phyloP scores from a whole-genome alignment of 2,329 filamentous ascomycete species.

The Cytospora leucostoma region DNA sequence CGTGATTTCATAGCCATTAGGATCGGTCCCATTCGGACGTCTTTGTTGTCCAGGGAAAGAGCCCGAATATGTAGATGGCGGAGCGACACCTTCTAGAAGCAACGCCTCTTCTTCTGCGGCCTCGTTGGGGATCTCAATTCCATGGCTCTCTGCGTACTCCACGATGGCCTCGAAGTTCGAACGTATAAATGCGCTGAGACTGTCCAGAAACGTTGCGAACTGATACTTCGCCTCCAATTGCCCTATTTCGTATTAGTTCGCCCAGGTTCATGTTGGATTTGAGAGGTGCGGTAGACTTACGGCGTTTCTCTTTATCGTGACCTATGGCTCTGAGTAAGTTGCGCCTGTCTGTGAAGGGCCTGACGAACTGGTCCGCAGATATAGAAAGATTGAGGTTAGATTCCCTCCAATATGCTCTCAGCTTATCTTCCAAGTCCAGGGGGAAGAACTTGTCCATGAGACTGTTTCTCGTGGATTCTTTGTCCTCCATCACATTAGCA shows the following conservation, averaged over 20 bases:
- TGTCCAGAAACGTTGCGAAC: slow-evolving; percentile 40
- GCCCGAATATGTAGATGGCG: slow-evolving; percentile 22
- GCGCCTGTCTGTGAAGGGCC: slow-evolving; percentile 44
- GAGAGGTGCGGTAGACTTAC: slow-evolving; percentile 28
- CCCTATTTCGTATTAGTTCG: slow-evolving; percentile 31
- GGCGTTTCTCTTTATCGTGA: slow-evolving; percentile 46
- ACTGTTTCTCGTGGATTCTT: slow-evolving; percentile 49
- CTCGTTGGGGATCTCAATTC: slow-evolving; percentile 41
- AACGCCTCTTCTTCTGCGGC: slow-evolving; percentile 28
- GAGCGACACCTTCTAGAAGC: slow-evolving; percentile 26
- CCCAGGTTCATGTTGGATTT: slow-evolving; percentile 5
- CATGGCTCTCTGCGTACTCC: slow-evolving; percentile 42
- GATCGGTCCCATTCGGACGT: slow-evolving; percentile 13
- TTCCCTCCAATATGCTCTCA: slow-evolving; percentile 49
- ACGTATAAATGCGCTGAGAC: slow-evolving; percentile 37
- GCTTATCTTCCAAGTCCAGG: slow-evolving; percentile 54
- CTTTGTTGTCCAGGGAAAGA: slow-evolving; percentile 24
- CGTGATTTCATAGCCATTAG: slow-evolving; percentile 29
- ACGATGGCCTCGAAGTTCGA: slow-evolving; percentile 36
- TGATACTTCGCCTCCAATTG: slow-evolving; percentile 44
- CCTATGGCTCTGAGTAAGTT: slow-evolving; percentile 54
- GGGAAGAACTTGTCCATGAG: slow-evolving; percentile 58
- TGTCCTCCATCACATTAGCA: slow-evolving; percentile 52
- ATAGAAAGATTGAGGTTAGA: slow-evolving; percentile 38
- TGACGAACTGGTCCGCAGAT: slow-evolving; percentile 50